Percentiles rank a stretch among this genome's conserved stretches.
Evolutionary conservation across 371 early-diverging fungal species (phyloP).

Genomic region (Mortierella sp.): DNA sequence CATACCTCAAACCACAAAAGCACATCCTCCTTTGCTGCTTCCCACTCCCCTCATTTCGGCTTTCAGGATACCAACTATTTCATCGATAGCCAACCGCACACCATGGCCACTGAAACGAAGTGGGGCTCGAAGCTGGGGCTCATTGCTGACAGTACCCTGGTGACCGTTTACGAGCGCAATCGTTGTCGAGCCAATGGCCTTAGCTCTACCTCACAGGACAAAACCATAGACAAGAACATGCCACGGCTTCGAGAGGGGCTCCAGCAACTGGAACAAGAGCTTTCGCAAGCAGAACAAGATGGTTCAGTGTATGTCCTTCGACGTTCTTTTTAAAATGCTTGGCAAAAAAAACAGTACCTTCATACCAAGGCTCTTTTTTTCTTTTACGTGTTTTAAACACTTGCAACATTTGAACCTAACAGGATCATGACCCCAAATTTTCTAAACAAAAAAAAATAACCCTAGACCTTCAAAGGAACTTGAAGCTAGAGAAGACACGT

Average conservation of each 20-base stretch:
- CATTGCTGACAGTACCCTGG: constrained; percentile 70
- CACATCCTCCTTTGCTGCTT: background rate
- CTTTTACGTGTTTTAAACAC: background rate
- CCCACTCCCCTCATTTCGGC: background rate
- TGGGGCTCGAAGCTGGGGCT: constrained; percentile 64
- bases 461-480: constrained; percentile 62
- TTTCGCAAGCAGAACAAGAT: constrained; percentile 70
- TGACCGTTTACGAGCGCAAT: constrained; percentile 71
- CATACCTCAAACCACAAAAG: background rate
- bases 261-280: constrained; percentile 63
- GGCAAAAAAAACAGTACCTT: background rate
- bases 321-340: background rate
- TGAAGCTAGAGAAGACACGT: constrained; percentile 61
- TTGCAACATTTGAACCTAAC: no score
- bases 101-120: constrained; percentile 60
- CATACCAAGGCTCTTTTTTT: background rate
- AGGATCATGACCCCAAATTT: no score
- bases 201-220: constrained; percentile 67
- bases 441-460: background rate
- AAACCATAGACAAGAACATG: constrained; percentile 65
- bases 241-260: constrained; percentile 65
- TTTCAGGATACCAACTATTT: background rate
- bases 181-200: constrained; percentile 66
- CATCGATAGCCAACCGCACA: constrained; percentile 1
- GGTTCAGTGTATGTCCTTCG: constrained; percentile 59